These are phyloP conservation scores for Lumnitzera racemosa DNA, from an alignment of 345 rosid genomes.

Conservation along the genomic window DNA sequence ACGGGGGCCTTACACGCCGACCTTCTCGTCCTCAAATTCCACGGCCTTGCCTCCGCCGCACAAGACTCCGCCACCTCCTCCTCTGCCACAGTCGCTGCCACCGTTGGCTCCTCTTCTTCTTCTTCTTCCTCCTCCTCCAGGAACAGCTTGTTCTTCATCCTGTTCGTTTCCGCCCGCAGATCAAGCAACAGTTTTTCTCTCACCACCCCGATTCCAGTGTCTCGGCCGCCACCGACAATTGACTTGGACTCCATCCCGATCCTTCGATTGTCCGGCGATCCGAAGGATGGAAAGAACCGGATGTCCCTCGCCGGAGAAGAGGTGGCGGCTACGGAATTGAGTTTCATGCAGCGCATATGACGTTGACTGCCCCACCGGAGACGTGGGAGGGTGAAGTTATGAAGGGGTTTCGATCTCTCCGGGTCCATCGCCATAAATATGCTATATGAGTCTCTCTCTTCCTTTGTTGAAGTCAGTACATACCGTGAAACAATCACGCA, in stretches of 20 bases:
- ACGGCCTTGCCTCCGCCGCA: constrained; percentile 27
- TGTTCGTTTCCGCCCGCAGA: constrained; percentile 28
- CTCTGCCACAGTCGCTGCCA: background rate
- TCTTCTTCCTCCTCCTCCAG: constrained; percentile 9
- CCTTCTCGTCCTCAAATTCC: constrained; percentile 75
- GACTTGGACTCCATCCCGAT: constrained; percentile 1
- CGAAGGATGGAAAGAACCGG: constrained; percentile 3
- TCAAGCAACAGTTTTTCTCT: constrained; percentile 37
- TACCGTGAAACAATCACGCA: no score
- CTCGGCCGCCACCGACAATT: constrained; percentile 13
- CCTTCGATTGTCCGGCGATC: background rate
- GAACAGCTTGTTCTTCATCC: constrained; percentile 23
- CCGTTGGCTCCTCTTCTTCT: background rate
- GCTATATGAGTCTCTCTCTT: constrained; percentile 2
- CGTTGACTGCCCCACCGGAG: constrained; percentile 49
- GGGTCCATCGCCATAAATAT: constrained; percentile 29
- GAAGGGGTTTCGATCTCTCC: constrained; percentile 47
- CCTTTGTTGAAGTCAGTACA: constrained; percentile 28
- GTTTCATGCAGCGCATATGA: constrained; percentile 35
- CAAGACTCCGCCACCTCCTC: background rate
- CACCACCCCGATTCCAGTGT: constrained; percentile 54
- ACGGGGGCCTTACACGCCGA: constrained; percentile 43
- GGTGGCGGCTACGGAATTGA: constrained; percentile 10
- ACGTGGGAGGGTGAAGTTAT: constrained; percentile 41
- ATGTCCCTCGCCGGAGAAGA: constrained; percentile 7